Percentiles rank a stretch among this genome's conserved stretches.
Evolutionary conservation across 768 basidiomycete genomes (phyloP).

Genomic region (Rhodosporidiobolus sp.): DNA sequence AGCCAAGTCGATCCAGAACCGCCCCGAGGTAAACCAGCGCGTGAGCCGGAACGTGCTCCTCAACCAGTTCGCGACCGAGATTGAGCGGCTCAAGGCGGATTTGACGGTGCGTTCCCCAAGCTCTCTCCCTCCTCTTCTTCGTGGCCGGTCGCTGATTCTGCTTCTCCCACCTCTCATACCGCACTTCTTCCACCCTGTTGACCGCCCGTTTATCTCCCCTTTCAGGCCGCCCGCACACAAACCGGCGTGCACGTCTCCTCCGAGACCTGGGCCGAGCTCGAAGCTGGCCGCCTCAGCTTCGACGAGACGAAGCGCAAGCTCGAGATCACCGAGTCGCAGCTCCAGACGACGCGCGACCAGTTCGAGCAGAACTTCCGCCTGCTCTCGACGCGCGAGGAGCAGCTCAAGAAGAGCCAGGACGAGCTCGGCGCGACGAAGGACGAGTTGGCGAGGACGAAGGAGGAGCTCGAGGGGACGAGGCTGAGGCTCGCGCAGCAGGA

Average conservation of each 20-base stretch:
- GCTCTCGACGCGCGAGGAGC: conserved; percentile 69
- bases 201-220: not conserved
- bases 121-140: not conserved
- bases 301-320: conserved; percentile 79
- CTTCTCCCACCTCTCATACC: not conserved
- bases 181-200: not conserved
- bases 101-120: conserved; percentile 52
- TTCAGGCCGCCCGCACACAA: conserved; percentile 80
- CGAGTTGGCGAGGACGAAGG: conserved; percentile 58
- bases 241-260: conserved; percentile 92
- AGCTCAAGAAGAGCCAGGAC: conserved; percentile 64
- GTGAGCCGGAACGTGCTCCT: conserved; percentile 87
- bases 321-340: conserved; percentile 75
- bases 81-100: conserved; percentile 86
- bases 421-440: conserved; percentile 58
- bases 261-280: conserved; percentile 83
- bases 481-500: conserved; percentile 72
- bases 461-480: conserved; percentile 61
- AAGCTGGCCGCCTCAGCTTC: conserved; percentile 66
- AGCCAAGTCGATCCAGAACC: conserved; percentile 91
- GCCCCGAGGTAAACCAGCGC: conserved; percentile 90
- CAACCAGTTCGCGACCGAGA: conserved; percentile 89
- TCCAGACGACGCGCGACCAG: conserved; percentile 76
- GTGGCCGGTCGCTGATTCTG: not conserved
- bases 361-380: conserved; percentile 83